phyloP scores from a whole-genome alignment of 164 flowering plant species.

The Vitis riparia region DNA sequence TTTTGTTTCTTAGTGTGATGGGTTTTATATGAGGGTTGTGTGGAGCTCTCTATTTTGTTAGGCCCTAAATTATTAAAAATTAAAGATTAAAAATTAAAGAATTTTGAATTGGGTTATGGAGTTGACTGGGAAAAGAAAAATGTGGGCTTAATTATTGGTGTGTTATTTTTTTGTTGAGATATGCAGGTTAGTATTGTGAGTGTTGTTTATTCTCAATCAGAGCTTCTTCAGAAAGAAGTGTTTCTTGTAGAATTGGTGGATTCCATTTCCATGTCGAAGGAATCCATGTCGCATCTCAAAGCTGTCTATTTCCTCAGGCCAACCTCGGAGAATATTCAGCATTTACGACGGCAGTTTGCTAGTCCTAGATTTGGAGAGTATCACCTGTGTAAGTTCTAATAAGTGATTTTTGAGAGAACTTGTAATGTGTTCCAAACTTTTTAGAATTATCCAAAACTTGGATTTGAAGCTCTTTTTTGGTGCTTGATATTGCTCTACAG shows the following conservation, averaged over 20 bases:
- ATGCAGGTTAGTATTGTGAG: slow-evolving; percentile 85
- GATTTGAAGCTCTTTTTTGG: background rate
- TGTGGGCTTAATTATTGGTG: background rate
- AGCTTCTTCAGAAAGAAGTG: slow-evolving; percentile 89
- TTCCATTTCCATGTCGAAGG: slow-evolving; percentile 63
- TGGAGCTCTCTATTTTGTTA: too few species aligned
- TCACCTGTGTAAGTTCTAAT: slow-evolving; percentile 69
- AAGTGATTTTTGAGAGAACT: background rate
- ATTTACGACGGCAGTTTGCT: slow-evolving; percentile 71
- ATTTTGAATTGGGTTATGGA: too few species aligned
- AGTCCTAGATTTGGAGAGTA: slow-evolving; percentile 93
- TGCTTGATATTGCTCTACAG: slow-evolving; percentile 33
- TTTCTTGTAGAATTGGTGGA: slow-evolving; percentile 89
- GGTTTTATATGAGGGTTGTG: background rate
- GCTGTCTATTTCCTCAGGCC: slow-evolving; percentile 92
- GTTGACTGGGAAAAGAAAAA: too few species aligned
- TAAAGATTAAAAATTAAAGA: too few species aligned
- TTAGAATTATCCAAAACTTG: background rate
- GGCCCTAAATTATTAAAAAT: too few species aligned
- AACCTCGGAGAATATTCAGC: slow-evolving; percentile 74
- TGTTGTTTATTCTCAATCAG: slow-evolving; percentile 94
- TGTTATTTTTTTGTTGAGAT: slow-evolving; percentile 4
- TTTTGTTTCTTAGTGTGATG: background rate
- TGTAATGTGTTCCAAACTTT: background rate
- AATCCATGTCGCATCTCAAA: slow-evolving; percentile 93